Conservation (phyloP, 306 rosid genomes). For the Ormosia emarginata region DNA sequence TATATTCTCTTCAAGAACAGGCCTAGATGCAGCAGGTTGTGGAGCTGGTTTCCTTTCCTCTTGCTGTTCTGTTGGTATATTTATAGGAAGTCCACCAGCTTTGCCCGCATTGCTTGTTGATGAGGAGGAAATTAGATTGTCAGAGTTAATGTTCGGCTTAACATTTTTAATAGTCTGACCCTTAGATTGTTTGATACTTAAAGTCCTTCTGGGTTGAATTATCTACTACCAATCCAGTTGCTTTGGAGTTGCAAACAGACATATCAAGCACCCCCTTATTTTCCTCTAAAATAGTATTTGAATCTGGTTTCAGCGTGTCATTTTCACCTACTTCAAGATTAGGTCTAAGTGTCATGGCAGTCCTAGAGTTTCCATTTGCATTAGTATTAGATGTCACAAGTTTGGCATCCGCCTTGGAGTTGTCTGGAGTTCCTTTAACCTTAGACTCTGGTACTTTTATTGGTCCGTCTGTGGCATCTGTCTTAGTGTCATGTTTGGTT, state of each 20-base stretch:
- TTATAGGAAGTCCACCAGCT: conserved; percentile 32
- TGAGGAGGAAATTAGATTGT: conserved; percentile 27
- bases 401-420: conserved; percentile 42
- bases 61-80: conserved; percentile 42
- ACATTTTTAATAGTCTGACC: conserved; percentile 25
- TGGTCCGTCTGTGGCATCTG: conserved; percentile 40
- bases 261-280: conserved; percentile 29
- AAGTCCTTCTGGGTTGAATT: conserved; percentile 25
- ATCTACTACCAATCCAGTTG: conserved; percentile 11
- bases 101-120: conserved; percentile 45
- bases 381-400: conserved; percentile 27
- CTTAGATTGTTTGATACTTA: conserved; percentile 34
- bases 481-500: conserved; percentile 39
- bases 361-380: conserved; percentile 38
- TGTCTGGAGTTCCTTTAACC: conserved; percentile 40
- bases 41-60: conserved; percentile 46
- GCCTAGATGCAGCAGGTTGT: conserved; percentile 30
- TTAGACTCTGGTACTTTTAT: conserved; percentile 30
- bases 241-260: conserved; percentile 30
- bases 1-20: conserved; percentile 69
- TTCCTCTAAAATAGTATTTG: conserved; percentile 19
- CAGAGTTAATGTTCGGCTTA: conserved; percentile 31
- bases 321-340: conserved; percentile 40
- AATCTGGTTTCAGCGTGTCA: conserved; percentile 31
- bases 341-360: conserved; percentile 16